Percentiles rank a stretch among this genome's conserved stretches.
Evolutionary conservation across 164 flowering plant species (phyloP).

Genomic region (Piper betle): DNA sequence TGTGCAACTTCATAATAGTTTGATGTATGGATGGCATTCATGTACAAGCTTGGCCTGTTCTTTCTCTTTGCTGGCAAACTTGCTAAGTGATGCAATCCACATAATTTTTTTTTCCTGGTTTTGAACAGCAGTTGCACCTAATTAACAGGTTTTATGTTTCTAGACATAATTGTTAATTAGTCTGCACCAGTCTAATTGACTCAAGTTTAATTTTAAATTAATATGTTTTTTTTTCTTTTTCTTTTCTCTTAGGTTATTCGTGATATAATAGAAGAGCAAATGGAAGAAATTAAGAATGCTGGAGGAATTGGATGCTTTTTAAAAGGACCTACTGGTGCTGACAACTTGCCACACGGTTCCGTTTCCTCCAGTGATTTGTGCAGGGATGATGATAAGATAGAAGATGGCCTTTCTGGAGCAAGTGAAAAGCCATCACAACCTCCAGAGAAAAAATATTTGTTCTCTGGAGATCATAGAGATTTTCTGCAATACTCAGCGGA

Average conservation of each 20-base stretch:
- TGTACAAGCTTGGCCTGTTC: neutral
- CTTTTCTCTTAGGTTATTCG: constrained; percentile 43
- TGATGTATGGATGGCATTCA: neutral
- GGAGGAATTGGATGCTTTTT: constrained; percentile 57
- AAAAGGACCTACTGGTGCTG: constrained; percentile 29
- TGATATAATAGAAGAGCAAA: constrained; percentile 77
- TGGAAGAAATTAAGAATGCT: constrained; percentile 71
- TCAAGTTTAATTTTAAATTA: too few species aligned
- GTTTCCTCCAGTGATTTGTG: constrained; percentile 7
- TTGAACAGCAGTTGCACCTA: too few species aligned
- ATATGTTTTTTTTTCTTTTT: too few species aligned
- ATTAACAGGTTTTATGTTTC: too few species aligned
- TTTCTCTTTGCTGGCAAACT: neutral
- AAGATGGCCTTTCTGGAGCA: constrained; percentile 13
- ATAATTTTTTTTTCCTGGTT: too few species aligned
- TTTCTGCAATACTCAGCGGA: constrained; percentile 3
- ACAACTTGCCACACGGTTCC: constrained; percentile 8
- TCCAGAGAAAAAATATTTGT: constrained; percentile 8
- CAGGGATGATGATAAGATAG: constrained; percentile 9
- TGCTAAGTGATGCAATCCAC: too few species aligned
- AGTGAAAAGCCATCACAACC: constrained; percentile 5
- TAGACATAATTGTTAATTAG: too few species aligned
- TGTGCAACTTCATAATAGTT: neutral
- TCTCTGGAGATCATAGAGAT: constrained; percentile 5
- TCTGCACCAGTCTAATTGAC: too few species aligned